Base-by-base conservation (phyloP, 805 yeast species). In the Yamadazyma sp. region DNA sequence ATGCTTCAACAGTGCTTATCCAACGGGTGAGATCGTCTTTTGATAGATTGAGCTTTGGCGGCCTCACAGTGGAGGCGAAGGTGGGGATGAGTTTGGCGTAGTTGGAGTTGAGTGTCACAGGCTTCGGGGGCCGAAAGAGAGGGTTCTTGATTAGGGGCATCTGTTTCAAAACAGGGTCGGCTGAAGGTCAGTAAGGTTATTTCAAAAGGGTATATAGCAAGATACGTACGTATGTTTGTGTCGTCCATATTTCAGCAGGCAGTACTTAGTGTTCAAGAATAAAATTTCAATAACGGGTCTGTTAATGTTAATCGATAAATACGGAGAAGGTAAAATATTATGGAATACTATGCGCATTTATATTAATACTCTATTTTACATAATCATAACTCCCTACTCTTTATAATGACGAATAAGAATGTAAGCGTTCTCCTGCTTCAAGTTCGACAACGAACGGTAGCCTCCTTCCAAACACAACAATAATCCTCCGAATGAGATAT, bases 401-500 rank as follows among this genome's bases (percentile, higher is more conserved):
- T 62, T 67, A 50, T 67, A 77, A 52, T 76, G 84, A 71, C 99
- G 89, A 55, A 91, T 82, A 59, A 93, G 74, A 53, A 93, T 72
- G 67, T 90, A 93, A 47, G 95, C 82, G 58, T 86, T 88, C 57
- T 91, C 98, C 70, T 91, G 98, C 64, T 91, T 93, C 62, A 93
- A 78, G 53, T 80, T 74, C 37, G 91, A 84, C 55, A 93, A 77
- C 32, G 84, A 82, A 62, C 97, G 80, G 69, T 90, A 93, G 40
- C 87, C 86, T 51, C 99, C 99, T 67, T 93, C 98, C 47, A 93
- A 71, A 55, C 97, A 84, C 80, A 91, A 76, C 52, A 93, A 73
- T 52, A 93, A 75, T 4, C 99, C 99, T 40, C 99, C 99, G 60
- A 90, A 93, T 3, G 98, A 91, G 41, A 88, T 86, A 59, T 88